A percentile compares a stretch with the other conserved stretches of the same genome.
phyloP scores from a whole-genome alignment of 768 basidiomycete genomes.

The Crepidotus variabilis region DNA sequence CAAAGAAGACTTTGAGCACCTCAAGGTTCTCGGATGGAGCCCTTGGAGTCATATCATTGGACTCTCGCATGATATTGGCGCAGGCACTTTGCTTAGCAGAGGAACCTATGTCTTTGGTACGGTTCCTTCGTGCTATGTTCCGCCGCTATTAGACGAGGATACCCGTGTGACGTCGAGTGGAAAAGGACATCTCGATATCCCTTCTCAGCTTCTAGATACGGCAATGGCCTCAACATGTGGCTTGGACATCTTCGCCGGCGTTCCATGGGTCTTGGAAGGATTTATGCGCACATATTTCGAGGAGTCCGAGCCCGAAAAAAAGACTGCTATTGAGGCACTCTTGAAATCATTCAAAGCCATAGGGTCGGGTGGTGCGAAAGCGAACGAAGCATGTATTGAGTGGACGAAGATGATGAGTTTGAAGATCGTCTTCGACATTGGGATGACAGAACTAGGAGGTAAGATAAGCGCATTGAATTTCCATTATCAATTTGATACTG shows the following conservation, averaged over 20 bases:
- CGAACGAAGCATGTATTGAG: conserved; percentile 21
- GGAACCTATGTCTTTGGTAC: conserved; percentile 30
- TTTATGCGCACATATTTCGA: conserved; percentile 20
- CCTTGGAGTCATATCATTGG: conserved; percentile 31
- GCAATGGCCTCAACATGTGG: conserved; percentile 20
- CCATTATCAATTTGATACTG: neutral
- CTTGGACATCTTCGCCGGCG: conserved; percentile 20
- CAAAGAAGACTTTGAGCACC: conserved; percentile 17
- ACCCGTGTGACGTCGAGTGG: neutral
- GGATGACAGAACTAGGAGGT: conserved; percentile 34
- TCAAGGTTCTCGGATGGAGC: conserved; percentile 29
- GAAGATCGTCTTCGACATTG: conserved; percentile 28
- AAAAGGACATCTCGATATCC: conserved; percentile 19
- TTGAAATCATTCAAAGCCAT: conserved; percentile 23
- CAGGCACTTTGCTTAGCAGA: conserved; percentile 22
- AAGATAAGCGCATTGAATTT: neutral
- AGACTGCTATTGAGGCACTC: conserved; percentile 13
- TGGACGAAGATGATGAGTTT: conserved; percentile 24
- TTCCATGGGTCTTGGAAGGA: conserved; percentile 30
- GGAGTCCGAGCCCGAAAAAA: conserved; percentile 17
- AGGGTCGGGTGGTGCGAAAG: conserved; percentile 26
- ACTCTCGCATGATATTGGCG: conserved; percentile 22
- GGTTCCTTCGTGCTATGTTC: conserved; percentile 24
- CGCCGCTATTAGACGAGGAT: conserved; percentile 2
- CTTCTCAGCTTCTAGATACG: conserved; percentile 20